Evolutionary conservation across 345 rosid genomes (phyloP).

Genomic region (Ceriops decandra): DNA sequence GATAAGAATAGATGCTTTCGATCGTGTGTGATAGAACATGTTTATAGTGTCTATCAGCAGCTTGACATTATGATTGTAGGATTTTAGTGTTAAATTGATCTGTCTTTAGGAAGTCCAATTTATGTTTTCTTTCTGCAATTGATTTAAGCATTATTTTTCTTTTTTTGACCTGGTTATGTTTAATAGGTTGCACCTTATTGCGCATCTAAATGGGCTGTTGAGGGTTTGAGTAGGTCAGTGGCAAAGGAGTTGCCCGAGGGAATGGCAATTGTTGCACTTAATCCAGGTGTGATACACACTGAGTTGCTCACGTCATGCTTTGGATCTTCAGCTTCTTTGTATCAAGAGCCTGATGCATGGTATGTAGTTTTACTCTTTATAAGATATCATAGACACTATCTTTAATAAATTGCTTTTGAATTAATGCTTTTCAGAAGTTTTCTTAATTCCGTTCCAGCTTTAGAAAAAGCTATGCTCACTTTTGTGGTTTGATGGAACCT

Average conservation of each 20-base stretch:
- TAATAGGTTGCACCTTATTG: constrained; percentile 94
- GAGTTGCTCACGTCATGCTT: constrained; percentile 89
- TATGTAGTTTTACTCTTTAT: constrained; percentile 24
- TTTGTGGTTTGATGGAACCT: background rate
- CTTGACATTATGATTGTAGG: too few relatives aligned
- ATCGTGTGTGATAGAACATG: background rate
- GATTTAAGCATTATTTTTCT: background rate
- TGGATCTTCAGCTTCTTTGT: constrained; percentile 69
- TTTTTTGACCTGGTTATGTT: background rate
- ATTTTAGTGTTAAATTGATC: too few relatives aligned
- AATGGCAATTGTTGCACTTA: constrained; percentile 82
- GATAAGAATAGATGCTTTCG: background rate
- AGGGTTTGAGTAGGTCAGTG: constrained; percentile 87
- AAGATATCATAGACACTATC: background rate
- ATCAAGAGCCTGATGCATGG: constrained; percentile 93
- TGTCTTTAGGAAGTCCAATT: too few relatives aligned
- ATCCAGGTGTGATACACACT: constrained; percentile 90
- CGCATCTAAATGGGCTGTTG: constrained; percentile 98
- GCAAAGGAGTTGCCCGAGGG: constrained; percentile 90
- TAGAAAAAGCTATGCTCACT: background rate
- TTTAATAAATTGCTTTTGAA: too few relatives aligned
- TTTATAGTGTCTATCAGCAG: background rate
- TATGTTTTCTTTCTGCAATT: background rate
- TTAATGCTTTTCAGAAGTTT: too few relatives aligned
- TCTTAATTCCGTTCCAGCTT: background rate